Evolutionary conservation across 2,329 filamentous ascomycete species (phyloP).

Genomic region (Sclerotinia subarctica): DNA sequence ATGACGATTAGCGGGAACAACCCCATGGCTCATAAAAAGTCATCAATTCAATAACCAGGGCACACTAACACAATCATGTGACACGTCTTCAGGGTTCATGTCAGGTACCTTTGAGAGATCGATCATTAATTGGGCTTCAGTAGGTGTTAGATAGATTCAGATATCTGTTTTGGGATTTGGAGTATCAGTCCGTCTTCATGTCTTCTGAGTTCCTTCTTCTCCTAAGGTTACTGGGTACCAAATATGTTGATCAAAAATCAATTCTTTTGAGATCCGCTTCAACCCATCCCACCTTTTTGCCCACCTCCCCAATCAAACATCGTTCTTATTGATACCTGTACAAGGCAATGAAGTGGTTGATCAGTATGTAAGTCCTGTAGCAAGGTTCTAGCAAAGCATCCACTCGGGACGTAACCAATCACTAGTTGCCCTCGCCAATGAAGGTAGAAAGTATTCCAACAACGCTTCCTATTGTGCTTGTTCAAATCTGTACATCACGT

Average conservation of each 20-base stretch:
- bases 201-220: neutral
- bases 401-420: neutral
- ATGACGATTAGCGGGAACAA: constrained; percentile 10
- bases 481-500: no score
- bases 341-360: neutral
- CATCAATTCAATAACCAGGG: neutral
- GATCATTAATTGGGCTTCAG: constrained; percentile 4
- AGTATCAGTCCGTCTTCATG: neutral
- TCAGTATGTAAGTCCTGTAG: neutral
- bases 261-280: neutral
- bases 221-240: neutral
- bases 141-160: neutral
- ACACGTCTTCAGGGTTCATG: neutral
- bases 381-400: neutral
- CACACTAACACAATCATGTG: neutral
- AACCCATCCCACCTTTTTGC: neutral
- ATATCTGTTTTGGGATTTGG: neutral
- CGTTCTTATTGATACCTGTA: neutral
- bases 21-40: neutral
- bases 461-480: neutral
- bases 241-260: neutral
- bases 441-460: neutral
- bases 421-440: neutral
- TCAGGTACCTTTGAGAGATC: constrained; percentile 13
- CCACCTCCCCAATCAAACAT: neutral